These are phyloP conservation scores for Moesziomyces parantarcticus DNA, from an alignment of 1,284 basidiomycete species.

Conservation along the genomic window DNA sequence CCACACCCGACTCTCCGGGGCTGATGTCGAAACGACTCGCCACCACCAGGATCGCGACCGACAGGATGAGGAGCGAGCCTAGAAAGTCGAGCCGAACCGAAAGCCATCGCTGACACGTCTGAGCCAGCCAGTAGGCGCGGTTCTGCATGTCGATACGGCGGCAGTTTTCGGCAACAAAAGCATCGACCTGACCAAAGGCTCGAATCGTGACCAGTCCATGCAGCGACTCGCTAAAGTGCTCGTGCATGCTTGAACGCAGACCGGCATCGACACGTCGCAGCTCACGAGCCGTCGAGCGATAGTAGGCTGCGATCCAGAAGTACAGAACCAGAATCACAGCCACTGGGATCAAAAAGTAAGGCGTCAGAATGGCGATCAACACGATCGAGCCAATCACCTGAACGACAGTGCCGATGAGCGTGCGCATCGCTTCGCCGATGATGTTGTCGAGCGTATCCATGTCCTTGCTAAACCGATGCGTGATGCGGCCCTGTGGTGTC, in stretches of 20 bases:
- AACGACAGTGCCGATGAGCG: conserved; percentile 77
- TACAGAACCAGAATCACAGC: conserved; percentile 75
- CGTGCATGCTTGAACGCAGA: conserved; percentile 47
- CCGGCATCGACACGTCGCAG: conserved; percentile 33
- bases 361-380: conserved; percentile 79
- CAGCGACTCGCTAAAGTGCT: conserved; percentile 47
- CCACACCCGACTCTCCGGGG: conserved; percentile 81
- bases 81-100: conserved; percentile 83
- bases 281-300: conserved; percentile 36
- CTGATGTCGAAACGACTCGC: conserved; percentile 79
- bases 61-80: conserved; percentile 75
- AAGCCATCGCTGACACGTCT: conserved; percentile 53
- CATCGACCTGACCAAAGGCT: conserved; percentile 30
- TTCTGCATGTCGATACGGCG: conserved; percentile 39
- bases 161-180: conserved; percentile 31
- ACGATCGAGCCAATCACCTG: conserved; percentile 80
- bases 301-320: conserved; percentile 49
- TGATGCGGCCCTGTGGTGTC: conserved; percentile 50
- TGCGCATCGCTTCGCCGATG: conserved; percentile 77
- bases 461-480: conserved; percentile 57
- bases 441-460: conserved; percentile 66
- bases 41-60: conserved; percentile 81
- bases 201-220: conserved; percentile 40
- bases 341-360: conserved; percentile 78
- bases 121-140: conserved; percentile 49